Evolutionary conservation across 495 filamentous ascomycete genomes (phyloP).

Genomic region (Cairneyella variabilis): DNA sequence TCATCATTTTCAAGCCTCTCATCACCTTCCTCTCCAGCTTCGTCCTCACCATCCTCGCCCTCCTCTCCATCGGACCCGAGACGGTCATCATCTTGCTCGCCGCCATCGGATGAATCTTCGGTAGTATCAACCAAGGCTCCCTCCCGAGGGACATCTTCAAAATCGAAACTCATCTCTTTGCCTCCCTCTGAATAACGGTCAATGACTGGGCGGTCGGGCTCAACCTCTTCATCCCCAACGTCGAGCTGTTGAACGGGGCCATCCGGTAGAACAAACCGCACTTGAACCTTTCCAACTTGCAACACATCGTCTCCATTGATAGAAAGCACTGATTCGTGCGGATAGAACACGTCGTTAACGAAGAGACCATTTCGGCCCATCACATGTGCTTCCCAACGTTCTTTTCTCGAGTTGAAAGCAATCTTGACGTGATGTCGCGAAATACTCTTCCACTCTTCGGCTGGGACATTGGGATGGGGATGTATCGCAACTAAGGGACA

Average conservation of each 20-base stretch:
- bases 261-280: constrained; percentile 72
- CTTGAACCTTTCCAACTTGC: constrained; percentile 73
- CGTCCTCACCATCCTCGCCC: constrained; percentile 7
- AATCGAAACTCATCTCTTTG: constrained; percentile 61
- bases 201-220: constrained; percentile 25
- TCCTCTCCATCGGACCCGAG: constrained; percentile 25
- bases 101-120: constrained; percentile 33
- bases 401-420: constrained; percentile 68
- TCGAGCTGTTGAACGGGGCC: constrained; percentile 65
- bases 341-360: constrained; percentile 68
- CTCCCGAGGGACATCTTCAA: constrained; percentile 55
- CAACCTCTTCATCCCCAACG: constrained; percentile 39
- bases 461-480: constrained; percentile 56
- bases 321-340: constrained; percentile 55
- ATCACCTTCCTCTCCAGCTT: constrained; percentile 11
- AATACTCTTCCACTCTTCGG: constrained; percentile 65
- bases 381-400: constrained; percentile 74
- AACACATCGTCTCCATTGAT: constrained; percentile 70
- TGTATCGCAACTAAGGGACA: constrained; percentile 80
- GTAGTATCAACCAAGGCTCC: constrained; percentile 46
- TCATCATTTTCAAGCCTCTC: constrained; percentile 6
- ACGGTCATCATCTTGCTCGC: constrained; percentile 28
- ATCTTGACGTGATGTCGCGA: constrained; percentile 85
- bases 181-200: constrained; percentile 47
- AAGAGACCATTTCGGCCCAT: constrained; percentile 85